Evolutionary conservation across 1,284 basidiomycete species (phyloP).

Genomic region (Sphaerobolus stellatus): DNA sequence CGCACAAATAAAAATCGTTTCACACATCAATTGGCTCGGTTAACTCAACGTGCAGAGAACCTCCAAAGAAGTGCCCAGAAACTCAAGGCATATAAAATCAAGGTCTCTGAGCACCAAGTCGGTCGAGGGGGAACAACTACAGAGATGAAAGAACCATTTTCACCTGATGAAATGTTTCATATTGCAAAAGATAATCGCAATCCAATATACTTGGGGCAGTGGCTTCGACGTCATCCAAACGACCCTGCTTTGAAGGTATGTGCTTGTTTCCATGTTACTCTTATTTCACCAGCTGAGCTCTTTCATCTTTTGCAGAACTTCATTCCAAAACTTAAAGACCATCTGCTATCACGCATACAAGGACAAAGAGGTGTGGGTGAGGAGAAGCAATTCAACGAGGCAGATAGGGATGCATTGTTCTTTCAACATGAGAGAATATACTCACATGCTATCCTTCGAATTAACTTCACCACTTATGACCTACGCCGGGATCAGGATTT

Average conservation of each 20-base stretch:
- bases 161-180: conserved; percentile 15
- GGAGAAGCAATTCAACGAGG: not conserved
- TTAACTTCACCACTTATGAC: conserved; percentile 50
- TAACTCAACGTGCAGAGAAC: conserved; percentile 4
- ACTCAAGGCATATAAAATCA: not conserved
- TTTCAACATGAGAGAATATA: conserved; percentile 25
- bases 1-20: conserved; percentile 12
- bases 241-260: conserved; percentile 25
- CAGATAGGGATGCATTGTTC: not conserved
- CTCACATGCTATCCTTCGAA: not conserved
- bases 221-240: conserved; percentile 13
- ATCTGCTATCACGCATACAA: conserved; percentile 18
- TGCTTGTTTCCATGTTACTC: not conserved
- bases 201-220: conserved; percentile 19
- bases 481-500: conserved; percentile 33
- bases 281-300: too few species aligned
- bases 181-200: too few species aligned
- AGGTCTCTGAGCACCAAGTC: too few species aligned
- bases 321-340: conserved; percentile 18
- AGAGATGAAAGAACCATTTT: conserved; percentile 18
- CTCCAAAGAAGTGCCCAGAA: not conserved
- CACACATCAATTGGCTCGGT: conserved; percentile 8
- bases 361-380: not conserved
- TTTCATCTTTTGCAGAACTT: conserved; percentile 25
- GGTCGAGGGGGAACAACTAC: conserved; percentile 18